phyloP scores from a whole-genome alignment of 2,329 filamentous ascomycete species.

The Aspergillus quadrilineatus region DNA sequence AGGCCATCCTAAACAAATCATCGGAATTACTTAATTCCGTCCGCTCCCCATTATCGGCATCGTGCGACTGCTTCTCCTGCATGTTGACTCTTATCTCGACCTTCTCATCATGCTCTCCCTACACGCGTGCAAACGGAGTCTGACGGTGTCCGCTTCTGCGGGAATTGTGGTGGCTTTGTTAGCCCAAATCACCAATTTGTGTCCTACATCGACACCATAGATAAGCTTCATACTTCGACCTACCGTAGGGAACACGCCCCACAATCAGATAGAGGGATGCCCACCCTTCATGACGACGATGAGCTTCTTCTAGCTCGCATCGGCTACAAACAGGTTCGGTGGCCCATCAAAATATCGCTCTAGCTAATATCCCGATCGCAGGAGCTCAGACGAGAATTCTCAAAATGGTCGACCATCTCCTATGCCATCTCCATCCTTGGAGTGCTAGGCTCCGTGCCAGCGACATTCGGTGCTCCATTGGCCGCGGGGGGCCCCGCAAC shows the following conservation, averaged over 20 bases:
- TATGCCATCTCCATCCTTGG: constrained; percentile 67
- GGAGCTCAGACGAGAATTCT: constrained; percentile 64
- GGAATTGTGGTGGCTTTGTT: background rate
- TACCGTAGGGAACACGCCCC: background rate
- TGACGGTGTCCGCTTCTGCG: background rate
- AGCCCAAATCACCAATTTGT: background rate
- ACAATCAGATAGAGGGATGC: constrained; percentile 27
- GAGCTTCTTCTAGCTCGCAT: constrained; percentile 61
- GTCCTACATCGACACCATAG: constrained; percentile 1
- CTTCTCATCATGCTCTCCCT: constrained; percentile 6
- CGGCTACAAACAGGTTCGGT: constrained; percentile 60
- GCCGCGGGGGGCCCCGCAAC: constrained; percentile 61
- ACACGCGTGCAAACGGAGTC: background rate
- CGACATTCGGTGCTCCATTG: constrained; percentile 61
- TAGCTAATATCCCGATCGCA: constrained; percentile 27
- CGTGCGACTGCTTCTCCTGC: background rate
- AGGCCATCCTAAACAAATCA: constrained; percentile 4
- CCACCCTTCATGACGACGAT: constrained; percentile 55
- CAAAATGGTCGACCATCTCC: constrained; percentile 65
- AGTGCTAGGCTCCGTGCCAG: constrained; percentile 64
- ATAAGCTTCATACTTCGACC: background rate
- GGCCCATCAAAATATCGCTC: background rate
- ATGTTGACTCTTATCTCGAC: constrained; percentile 1
- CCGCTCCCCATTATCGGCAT: background rate
- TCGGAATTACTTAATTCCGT: constrained; percentile 15